These are phyloP conservation scores for Talaromyces sp. DNA, from an alignment of 2,329 filamentous ascomycete genomes.

Conservation along the genomic window DNA sequence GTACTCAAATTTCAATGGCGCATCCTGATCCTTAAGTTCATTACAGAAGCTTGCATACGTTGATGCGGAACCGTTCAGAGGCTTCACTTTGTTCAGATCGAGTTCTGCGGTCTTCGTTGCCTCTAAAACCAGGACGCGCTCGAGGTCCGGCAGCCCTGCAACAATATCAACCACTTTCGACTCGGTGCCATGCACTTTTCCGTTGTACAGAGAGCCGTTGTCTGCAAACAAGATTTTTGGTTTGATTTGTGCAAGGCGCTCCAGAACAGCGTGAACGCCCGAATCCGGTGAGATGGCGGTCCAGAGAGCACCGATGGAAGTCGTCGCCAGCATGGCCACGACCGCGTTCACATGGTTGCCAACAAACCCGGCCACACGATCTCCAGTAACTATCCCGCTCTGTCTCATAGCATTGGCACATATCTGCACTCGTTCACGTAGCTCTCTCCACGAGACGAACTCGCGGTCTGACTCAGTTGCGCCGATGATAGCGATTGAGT, in stretches of 20 bases:
- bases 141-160: constrained; percentile 59
- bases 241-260: constrained; percentile 78
- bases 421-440: constrained; percentile 70
- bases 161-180: constrained; percentile 76
- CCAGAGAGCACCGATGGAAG: constrained; percentile 83
- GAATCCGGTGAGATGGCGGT: constrained; percentile 90
- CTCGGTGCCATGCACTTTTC: constrained; percentile 76
- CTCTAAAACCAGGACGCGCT: constrained; percentile 69
- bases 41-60: constrained; percentile 44
- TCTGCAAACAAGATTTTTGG: constrained; percentile 81
- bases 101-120: constrained; percentile 48
- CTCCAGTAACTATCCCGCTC: constrained; percentile 57
- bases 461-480: constrained; percentile 69
- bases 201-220: constrained; percentile 86
- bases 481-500: constrained; percentile 68
- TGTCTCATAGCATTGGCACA: constrained; percentile 68
- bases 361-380: constrained; percentile 67
- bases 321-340: constrained; percentile 79
- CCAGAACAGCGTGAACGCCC: constrained; percentile 83
- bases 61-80: constrained; percentile 32
- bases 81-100: constrained; percentile 28
- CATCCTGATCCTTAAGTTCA: constrained; percentile 33
- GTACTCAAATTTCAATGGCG: constrained; percentile 62
- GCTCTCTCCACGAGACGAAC: constrained; percentile 68
- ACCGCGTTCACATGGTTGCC: constrained; percentile 86